These are phyloP conservation scores for Chlamydomonas reinhardtii DNA, from an alignment of 163 green algal genomes.

Conservation along the genomic window DNA sequence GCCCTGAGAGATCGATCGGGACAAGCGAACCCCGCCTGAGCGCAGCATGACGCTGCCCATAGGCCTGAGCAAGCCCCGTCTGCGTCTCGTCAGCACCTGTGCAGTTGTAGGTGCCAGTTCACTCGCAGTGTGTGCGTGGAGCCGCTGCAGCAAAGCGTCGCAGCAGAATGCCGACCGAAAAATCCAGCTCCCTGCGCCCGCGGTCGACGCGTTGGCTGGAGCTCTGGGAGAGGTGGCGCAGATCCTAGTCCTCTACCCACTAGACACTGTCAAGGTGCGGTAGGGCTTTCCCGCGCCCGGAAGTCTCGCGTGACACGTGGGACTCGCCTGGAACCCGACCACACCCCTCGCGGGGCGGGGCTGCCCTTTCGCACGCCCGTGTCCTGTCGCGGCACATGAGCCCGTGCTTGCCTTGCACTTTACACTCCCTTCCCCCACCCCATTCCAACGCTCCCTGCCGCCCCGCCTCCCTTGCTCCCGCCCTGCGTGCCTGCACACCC, in stretches of 20 bases:
- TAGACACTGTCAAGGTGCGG: constrained; percentile 83
- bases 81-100: not conserved
- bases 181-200: not conserved
- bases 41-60: not conserved
- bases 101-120: not conserved
- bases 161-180: not conserved
- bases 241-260: constrained; percentile 71
- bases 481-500: no score
- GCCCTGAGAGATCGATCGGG: not conserved
- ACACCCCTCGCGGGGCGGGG: no score
- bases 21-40: not conserved
- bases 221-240: constrained; percentile 73
- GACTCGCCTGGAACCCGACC: no score
- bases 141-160: not conserved
- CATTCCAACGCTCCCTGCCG: no score
- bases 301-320: no score
- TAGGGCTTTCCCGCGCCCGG: not conserved
- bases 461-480: no score
- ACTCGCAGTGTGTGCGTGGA: not conserved
- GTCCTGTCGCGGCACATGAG: no score
- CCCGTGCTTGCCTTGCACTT: no score
- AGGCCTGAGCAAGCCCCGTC: not conserved
- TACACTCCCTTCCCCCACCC: no score
- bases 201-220: constrained; percentile 47
- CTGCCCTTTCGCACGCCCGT: no score